A percentile compares a stretch with the other conserved stretches of the same genome.
Evolutionary conservation across 306 rosid genomes (phyloP).

Genomic region (Acmispon strigosus): DNA sequence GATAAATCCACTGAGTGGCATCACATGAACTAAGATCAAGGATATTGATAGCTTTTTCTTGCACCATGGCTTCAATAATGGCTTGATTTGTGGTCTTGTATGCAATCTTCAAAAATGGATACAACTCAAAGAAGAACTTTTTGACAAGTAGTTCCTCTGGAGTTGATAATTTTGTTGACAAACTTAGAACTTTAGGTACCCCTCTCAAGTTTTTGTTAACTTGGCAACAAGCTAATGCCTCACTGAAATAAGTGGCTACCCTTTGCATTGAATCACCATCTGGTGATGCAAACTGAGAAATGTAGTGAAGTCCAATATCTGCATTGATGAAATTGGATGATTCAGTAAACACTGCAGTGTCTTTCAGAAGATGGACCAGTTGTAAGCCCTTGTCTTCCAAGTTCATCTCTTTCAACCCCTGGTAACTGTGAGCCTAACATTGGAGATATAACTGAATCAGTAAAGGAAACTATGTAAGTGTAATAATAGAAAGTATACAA

Average conservation of each 20-base stretch:
- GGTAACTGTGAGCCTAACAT: conserved; percentile 30
- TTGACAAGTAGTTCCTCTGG: neutral
- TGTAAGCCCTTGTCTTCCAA: conserved; percentile 36
- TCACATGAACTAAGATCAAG: conserved; percentile 60
- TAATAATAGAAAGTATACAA: no score
- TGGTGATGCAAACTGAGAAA: conserved; percentile 46
- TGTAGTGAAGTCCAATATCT: conserved; percentile 29
- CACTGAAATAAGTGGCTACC: conserved; percentile 45
- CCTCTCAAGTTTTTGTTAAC: neutral
- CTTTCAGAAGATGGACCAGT: conserved; percentile 30
- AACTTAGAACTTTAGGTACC: neutral
- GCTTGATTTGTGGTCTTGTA: conserved; percentile 49
- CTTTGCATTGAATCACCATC: conserved; percentile 60
- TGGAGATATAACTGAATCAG: conserved; percentile 9
- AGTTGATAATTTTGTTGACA: neutral
- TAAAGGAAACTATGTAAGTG: neutral
- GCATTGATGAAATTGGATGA: conserved; percentile 35
- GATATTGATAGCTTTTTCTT: conserved; percentile 45
- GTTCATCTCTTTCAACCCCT: conserved; percentile 28
- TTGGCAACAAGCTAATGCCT: conserved; percentile 46
- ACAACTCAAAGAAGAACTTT: neutral
- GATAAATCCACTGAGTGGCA: conserved; percentile 46
- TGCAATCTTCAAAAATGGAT: conserved; percentile 43
- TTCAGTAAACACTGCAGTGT: conserved; percentile 44
- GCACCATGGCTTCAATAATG: conserved; percentile 54